phyloP scores from a whole-genome alignment of 768 basidiomycete genomes.

The Stropharia rugosoannulata region DNA sequence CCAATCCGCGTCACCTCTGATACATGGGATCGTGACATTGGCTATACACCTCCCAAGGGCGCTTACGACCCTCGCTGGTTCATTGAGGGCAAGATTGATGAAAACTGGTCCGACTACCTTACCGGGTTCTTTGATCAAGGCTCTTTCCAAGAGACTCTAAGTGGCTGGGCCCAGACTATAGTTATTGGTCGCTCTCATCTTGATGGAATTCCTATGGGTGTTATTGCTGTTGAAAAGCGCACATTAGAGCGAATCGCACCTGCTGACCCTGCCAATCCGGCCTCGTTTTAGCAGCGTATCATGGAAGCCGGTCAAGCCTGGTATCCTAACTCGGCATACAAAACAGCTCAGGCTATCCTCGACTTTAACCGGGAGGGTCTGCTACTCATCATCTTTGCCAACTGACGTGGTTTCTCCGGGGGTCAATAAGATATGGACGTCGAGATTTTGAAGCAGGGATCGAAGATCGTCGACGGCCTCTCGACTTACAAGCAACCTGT shows the following conservation, averaged over 20 bases:
- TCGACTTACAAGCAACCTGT: constrained; percentile 97
- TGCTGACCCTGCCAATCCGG: constrained; percentile 96
- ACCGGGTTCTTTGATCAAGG: constrained; percentile 96
- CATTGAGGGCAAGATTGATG: constrained; percentile 92
- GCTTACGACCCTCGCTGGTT: constrained; percentile 98
- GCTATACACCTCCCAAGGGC: constrained; percentile 88
- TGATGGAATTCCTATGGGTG: constrained; percentile 95
- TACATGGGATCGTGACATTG: constrained; percentile 90
- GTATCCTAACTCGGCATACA: constrained; percentile 99
- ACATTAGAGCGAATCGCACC: constrained; percentile 96
- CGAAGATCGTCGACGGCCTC: constrained; percentile 98
- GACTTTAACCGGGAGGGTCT: constrained; percentile 97
- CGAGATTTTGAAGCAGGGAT: constrained; percentile 94
- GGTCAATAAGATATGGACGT: constrained; percentile 99
- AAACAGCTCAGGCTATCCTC: constrained; percentile 98
- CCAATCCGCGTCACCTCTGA: constrained; percentile 77
- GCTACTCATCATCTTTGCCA: constrained; percentile 97
- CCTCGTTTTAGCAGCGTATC: constrained; percentile 95
- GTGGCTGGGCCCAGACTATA: constrained; percentile 99
- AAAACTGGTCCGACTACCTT: constrained; percentile 71
- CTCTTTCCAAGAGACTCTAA: constrained; percentile 98
- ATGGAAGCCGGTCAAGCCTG: constrained; percentile 99
- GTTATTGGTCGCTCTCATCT: constrained; percentile 95
- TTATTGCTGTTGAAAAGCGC: constrained; percentile 97
- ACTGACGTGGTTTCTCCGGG: constrained; percentile 99